These are phyloP conservation scores for Phytophthora brassicae DNA, from an alignment of 352 stramenopile species.

Conservation along the genomic window DNA sequence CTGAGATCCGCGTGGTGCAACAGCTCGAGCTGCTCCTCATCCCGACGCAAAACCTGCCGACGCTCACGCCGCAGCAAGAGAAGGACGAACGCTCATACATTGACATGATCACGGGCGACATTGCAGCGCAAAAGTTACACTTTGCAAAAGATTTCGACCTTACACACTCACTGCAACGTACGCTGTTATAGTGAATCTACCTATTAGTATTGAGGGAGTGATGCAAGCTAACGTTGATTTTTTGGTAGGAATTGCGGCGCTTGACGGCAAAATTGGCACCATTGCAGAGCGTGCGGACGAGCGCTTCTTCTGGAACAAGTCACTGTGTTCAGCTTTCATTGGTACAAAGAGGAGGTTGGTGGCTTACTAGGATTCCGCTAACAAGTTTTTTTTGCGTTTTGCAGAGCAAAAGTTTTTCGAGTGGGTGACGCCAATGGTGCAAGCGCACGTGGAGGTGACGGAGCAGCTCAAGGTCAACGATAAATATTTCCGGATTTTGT, in stretches of 20 bases:
- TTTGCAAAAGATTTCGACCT: constrained; percentile 79
- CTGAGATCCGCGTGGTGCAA: constrained; percentile 58
- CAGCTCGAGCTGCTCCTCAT: constrained; percentile 70
- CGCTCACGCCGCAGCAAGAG: constrained; percentile 50
- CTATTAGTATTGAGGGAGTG: too few species aligned
- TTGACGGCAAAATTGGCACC: constrained; percentile 50
- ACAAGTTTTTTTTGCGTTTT: constrained; percentile 7
- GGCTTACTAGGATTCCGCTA: not conserved
- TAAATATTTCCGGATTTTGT: constrained; percentile 66
- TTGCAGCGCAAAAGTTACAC: constrained; percentile 66
- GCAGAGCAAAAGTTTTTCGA: constrained; percentile 77
- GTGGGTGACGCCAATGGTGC: constrained; percentile 81
- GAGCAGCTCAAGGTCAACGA: constrained; percentile 48
- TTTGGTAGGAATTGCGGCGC: constrained; percentile 48
- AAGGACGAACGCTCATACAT: constrained; percentile 66
- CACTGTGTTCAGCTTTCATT: constrained; percentile 54
- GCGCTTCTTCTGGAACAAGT: constrained; percentile 94
- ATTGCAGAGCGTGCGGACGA: constrained; percentile 80
- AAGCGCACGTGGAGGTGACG: constrained; percentile 61
- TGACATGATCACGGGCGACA: constrained; percentile 57
- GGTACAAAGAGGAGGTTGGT: constrained; percentile 26
- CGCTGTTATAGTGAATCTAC: too few species aligned
- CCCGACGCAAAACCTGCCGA: constrained; percentile 56
- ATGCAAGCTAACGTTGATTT: too few species aligned
- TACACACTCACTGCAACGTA: constrained; percentile 80